Conservation (phyloP, 2,329 filamentous ascomycete species). For the Trichoderma pleuroti region DNA sequence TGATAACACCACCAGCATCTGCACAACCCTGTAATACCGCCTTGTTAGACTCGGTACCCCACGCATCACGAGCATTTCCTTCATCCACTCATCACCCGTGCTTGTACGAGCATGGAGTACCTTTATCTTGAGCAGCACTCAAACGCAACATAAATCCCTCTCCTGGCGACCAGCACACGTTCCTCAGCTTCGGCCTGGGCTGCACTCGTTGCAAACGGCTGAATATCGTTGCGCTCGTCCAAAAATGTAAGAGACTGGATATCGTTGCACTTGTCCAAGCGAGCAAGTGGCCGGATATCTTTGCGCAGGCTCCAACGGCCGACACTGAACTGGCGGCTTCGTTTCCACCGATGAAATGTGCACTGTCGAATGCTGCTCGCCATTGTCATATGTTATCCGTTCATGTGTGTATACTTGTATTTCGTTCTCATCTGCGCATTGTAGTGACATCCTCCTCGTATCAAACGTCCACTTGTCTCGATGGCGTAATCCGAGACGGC, state of each 20-base stretch:
- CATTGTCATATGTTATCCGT: not conserved
- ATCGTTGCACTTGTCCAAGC: not conserved
- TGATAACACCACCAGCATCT: not conserved
- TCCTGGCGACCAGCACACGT: not conserved
- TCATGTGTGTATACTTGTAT: not conserved
- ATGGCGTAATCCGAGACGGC: not conserved
- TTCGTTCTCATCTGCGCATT: not conserved
- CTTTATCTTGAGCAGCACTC: not conserved
- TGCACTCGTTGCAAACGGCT: not conserved
- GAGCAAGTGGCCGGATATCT: not conserved
- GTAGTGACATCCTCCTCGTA: not conserved
- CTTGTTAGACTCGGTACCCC: not conserved
- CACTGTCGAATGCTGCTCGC: not conserved
- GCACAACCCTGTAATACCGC: not conserved
- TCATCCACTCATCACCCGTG: not conserved
- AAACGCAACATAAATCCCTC: not conserved
- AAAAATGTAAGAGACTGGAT: too few species aligned
- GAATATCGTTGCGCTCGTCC: not conserved
- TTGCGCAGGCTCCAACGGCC: not conserved
- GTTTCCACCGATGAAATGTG: not conserved
- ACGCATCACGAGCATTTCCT: not conserved
- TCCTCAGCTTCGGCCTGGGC: not conserved
- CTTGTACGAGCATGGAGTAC: not conserved
- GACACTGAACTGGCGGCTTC: not conserved
- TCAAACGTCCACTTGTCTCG: not conserved